Evolutionary conservation across 2,329 filamentous ascomycete genomes (phyloP), one percentile per base, ranked within the genome.

Genomic region (Rhynchosporium graminicola): DNA sequence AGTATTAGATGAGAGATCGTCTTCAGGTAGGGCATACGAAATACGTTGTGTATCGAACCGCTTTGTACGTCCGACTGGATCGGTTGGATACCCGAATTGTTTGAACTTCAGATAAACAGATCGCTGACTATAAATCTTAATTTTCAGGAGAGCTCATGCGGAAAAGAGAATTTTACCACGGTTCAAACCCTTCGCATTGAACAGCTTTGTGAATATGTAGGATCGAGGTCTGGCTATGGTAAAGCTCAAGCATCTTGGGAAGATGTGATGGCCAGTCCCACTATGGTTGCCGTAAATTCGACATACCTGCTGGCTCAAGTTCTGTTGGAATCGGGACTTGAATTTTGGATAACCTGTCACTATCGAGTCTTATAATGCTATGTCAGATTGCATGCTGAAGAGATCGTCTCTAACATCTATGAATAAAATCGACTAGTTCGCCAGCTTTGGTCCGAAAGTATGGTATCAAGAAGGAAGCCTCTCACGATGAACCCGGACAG

Each of bases 51-150:
- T 56, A 36, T 57, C 52, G 51, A 67, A 61, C 26, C 58, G 51
- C 52, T 63, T 61, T 15, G 51, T 58, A n/a, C 65, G 58, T 31
- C 36, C 63, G n/a, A 59, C 43, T 2, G 60, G 63, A 57, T 67
- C 63, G 9, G 65, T 67, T 15, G 65, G 63, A 42, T 57, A 63
- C 7, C 58, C 58, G 55, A 63, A 28, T 3, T 58, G 60, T 46
- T 51, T 63, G 42, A 67, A 67, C 36, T 67, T 65, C 9, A 45
- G 31, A 56, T 67, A 67, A 6, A 67, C 65, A 9, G 57, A 58
- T 28, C 61, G 38, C 3, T 48, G 61, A n/a, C 63, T 67, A 29
- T 26, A 28, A 9, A 45, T 13, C 33, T 38, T 66, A 63, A 66
- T 57, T 31, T 3, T 15, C 13, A 10, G 38, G 47, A 40, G 6